Evolutionary conservation across 805 yeast species (phyloP).

Genomic region (Cyberlindnera sargentensis): DNA sequence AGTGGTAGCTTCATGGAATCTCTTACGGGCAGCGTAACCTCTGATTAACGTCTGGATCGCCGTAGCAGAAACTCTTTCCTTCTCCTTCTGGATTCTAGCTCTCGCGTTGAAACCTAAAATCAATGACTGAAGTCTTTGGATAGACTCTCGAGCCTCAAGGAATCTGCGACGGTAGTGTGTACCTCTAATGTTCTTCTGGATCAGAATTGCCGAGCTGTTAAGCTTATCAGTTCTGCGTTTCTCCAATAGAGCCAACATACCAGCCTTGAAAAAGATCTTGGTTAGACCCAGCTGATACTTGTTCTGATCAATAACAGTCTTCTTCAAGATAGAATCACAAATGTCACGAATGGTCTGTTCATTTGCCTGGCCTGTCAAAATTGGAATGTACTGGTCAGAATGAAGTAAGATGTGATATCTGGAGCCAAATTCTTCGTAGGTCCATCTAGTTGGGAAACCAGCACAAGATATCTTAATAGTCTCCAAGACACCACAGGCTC

Average conservation of each 20-base stretch:
- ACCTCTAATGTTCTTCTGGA: constrained; percentile 78
- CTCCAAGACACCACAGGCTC: constrained; percentile 98
- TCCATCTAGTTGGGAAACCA: constrained; percentile 96
- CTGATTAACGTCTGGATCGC: constrained; percentile 63
- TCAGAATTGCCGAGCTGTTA: constrained; percentile 67
- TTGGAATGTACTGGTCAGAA: constrained; percentile 60
- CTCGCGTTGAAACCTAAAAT: constrained; percentile 61
- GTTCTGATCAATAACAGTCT: constrained; percentile 54
- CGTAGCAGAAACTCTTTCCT: constrained; percentile 56
- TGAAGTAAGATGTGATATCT: constrained; percentile 80
- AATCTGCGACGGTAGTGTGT: constrained; percentile 56
- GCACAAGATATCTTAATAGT: constrained; percentile 96
- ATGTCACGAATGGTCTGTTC: constrained; percentile 53
- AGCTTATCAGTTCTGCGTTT: constrained; percentile 76
- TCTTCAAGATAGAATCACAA: constrained; percentile 59
- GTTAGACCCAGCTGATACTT: constrained; percentile 89
- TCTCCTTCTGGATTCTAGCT: constrained; percentile 43
- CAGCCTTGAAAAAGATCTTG: constrained; percentile 93
- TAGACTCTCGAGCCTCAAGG: constrained; percentile 44
- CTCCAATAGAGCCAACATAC: constrained; percentile 89
- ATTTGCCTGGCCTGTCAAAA: constrained; percentile 44
- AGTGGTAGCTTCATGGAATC: constrained; percentile 20
- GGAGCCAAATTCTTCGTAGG: constrained; percentile 86
- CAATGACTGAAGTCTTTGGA: constrained; percentile 51
- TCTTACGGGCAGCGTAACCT: constrained; percentile 42